phyloP scores from a whole-genome alignment of 805 yeast genomes.

The Starmerella vaccinii region DNA sequence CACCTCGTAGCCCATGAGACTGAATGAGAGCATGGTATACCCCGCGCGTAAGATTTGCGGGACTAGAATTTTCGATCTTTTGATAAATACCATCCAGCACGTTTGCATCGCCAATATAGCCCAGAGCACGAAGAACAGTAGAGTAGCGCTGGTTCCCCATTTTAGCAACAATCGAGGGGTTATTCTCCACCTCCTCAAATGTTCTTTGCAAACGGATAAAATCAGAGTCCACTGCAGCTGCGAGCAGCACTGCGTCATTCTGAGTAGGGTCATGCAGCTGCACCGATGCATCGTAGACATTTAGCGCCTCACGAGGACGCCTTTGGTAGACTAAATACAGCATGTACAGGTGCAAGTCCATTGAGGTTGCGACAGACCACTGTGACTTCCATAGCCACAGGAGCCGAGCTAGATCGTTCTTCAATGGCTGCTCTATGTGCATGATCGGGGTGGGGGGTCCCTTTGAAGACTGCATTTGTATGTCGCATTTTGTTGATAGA shows the following conservation, averaged over 20 bases:
- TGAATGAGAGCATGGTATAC: conserved; percentile 40
- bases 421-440: background rate
- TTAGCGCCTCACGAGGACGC: conserved; percentile 25
- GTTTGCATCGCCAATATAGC: conserved; percentile 39
- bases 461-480: background rate
- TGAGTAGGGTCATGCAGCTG: conserved; percentile 40
- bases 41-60: conserved; percentile 29
- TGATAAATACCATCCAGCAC: conserved; percentile 43
- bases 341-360: conserved; percentile 27
- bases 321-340: conserved; percentile 21
- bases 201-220: conserved; percentile 48
- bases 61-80: no score
- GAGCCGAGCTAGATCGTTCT: background rate
- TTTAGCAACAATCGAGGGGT: background rate
- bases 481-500: background rate
- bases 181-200: conserved; percentile 35
- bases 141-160: conserved; percentile 44
- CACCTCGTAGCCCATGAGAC: conserved; percentile 33
- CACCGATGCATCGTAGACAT: conserved; percentile 33
- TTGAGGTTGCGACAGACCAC: conserved; percentile 12
- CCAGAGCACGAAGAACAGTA: conserved; percentile 51
- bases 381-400: conserved; percentile 32
- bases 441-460: background rate
- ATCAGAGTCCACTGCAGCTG: conserved; percentile 38
- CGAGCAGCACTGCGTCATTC: conserved; percentile 39